These are phyloP conservation scores for Diaporthe velutina DNA, from an alignment of 2,329 filamentous ascomycete species.

Conservation along the genomic window DNA sequence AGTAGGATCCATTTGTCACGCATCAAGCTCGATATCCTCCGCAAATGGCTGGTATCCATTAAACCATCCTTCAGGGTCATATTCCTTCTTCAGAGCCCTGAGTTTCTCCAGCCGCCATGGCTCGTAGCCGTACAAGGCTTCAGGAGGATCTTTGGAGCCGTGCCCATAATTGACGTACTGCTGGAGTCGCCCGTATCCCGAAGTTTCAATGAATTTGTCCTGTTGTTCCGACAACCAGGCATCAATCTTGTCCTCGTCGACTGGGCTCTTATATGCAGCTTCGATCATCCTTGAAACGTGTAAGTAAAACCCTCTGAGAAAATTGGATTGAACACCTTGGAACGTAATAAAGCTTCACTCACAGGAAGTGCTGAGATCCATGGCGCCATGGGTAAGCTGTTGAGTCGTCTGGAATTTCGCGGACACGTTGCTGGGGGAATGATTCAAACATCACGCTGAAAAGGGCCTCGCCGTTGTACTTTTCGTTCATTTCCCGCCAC, in stretches of 20 bases:
- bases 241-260: background rate
- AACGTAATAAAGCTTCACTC: background rate
- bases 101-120: background rate
- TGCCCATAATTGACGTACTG: background rate
- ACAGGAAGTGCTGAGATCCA: background rate
- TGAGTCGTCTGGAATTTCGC: background rate
- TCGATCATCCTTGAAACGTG: slow-evolving; percentile 9
- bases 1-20: too few relatives aligned
- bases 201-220: background rate
- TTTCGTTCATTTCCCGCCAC: background rate
- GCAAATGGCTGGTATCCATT: background rate
- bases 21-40: too few relatives aligned
- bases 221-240: background rate
- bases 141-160: background rate
- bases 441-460: background rate
- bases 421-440: background rate
- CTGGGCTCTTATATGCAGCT: background rate
- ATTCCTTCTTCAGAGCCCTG: background rate
- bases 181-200: background rate
- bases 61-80: background rate
- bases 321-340: too few relatives aligned
- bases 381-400: background rate
- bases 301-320: too few relatives aligned
- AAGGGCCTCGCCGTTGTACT: background rate
- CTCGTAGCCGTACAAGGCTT: slow-evolving; percentile 1